Base-by-base conservation (phyloP, 2,329 filamentous ascomycete genomes). In the Cordyceps pruinosa region DNA sequence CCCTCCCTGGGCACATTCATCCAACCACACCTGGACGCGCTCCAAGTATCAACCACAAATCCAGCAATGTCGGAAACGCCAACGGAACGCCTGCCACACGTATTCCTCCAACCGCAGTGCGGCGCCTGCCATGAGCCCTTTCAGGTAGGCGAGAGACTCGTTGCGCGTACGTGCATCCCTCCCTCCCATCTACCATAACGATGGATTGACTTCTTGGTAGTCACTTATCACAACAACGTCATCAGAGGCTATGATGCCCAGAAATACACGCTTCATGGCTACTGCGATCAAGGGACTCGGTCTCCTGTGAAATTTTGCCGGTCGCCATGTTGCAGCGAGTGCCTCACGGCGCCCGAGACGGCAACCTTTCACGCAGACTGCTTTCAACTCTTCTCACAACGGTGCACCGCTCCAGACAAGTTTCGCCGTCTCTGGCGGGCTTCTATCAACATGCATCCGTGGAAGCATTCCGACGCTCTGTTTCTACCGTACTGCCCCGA, bases 71-170 rank as follows among this genome's bases (percentile, higher is more conserved):
- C n/a, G n/a, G n/a, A n/a, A n/a, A n/a, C n/a, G n/a, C n/a, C n/a
- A n/a, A n/a, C n/a, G n/a, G n/a, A n/a, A n/a, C n/a, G n/a, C n/a
- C n/a, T 8, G 28, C 23, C 48, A 17, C 50, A 54, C 21, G 32
- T 54, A 2, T 25, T 7, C 39, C 45, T 54, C 34, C 50, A 54
- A 26, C 26, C 39, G 4, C 50, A 54, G 19, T 54, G 50, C 15
- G 50, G 50, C 26, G 50, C 50, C 45, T 54, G 50, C 28, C 50
- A 54, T 9, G 39, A 54, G 39, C 39, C 37, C 25, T 54, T 54
- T 9, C 26, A 54, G 37, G 28, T 9, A 6, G 39, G 41, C 26
- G 50, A 54, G 26, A 45, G 17, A 35, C 25, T 54, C 39, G 39
- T 54, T 12, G 50, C 50, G 19, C 41, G 50, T 35, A 35, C 17